Evolutionary conservation across 179 eudicot genomes (phyloP), one percentile per base, ranked within the genome.

Genomic region (Pouteria campechiana): DNA sequence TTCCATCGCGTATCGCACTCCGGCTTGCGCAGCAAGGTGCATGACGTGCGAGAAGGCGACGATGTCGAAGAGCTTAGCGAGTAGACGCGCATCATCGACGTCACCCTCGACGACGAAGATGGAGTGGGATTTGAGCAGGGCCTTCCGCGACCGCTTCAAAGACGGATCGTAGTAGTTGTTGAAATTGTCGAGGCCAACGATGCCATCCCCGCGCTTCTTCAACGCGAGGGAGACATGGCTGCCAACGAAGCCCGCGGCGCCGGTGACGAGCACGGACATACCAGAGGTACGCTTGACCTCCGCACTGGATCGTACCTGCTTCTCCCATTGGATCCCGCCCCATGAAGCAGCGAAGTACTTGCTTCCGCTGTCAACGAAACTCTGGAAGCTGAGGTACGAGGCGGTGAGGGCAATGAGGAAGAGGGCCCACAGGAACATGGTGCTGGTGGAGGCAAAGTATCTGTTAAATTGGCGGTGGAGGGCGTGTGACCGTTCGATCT

Each of bases 271-370:
- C 1, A 72, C 73, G 52, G 70, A 58, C 15, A 63, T 8, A 16
- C 73, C 78, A 22, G 55, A 52, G 24, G 54, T 37, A n/a, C 70
- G 63, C 46, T 29, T 60, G 57, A 69, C 66, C 59, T 71, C 57
- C 20, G 85, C 85, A 36, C 85, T 77, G 13, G 21, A 31, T 8
- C 75, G 75, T 12, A 81, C 82, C 9, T 72, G 66, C 0, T 72
- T 61, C 66, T 77, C 85, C 90, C 90, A 81, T 11, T 73, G 76
- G 16, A 60, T 44, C 3, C 83, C 74, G 6, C 85, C 85, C 85
- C 80, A 78, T 0, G 74, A 57, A 21, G 76, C 48, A 40, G 69
- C 9, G 31, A 71, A 66, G 29, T 64, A 72, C 11, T 46, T 44
- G 60, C 60, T 62, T 6, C 85, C 75, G 36, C 85, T 56, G 20